Evolutionary conservation across 352 stramenopile genomes (phyloP).

Genomic region (Globisporangium yorkense): DNA sequence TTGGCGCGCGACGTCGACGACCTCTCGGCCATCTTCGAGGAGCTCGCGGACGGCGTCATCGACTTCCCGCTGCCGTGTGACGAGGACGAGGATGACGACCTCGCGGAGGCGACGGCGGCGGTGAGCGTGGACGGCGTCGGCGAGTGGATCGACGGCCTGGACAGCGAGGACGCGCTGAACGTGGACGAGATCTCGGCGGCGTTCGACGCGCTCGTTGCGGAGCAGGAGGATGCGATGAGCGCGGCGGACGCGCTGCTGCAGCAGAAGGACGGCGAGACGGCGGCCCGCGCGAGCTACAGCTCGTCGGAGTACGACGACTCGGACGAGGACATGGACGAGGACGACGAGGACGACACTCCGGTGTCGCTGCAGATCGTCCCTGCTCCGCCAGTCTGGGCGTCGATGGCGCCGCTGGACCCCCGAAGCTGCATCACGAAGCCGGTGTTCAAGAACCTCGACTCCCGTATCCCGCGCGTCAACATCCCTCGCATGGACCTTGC

Average conservation of each 20-base stretch:
- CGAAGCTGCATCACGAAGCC: constrained; percentile 69
- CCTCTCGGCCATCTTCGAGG: constrained; percentile 67
- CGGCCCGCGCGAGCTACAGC: constrained; percentile 32
- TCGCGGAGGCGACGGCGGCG: background rate
- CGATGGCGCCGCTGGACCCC: constrained; percentile 59
- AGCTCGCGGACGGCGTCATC: constrained; percentile 49
- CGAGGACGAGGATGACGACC: constrained; percentile 23
- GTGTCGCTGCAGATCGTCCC: constrained; percentile 35
- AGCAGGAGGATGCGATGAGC: constrained; percentile 26
- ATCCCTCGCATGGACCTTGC: constrained; percentile 73
- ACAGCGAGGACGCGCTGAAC: constrained; percentile 63
- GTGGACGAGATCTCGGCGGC: constrained; percentile 65
- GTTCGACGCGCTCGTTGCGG: constrained; percentile 54
- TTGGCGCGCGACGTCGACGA: constrained; percentile 72
- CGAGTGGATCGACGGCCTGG: constrained; percentile 61
- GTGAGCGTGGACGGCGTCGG: constrained; percentile 7
- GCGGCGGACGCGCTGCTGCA: constrained; percentile 17
- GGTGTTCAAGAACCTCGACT: constrained; percentile 75
- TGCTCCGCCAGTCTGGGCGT: constrained; percentile 43
- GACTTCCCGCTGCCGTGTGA: constrained; percentile 59
- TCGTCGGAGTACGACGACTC: constrained; percentile 21
- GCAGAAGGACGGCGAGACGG: constrained; percentile 29
- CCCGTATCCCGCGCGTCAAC: constrained; percentile 58
- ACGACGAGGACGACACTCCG: constrained; percentile 12
- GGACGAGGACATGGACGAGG: constrained; percentile 21